Base-by-base conservation (phyloP, 1,284 basidiomycete species). In the Rhizopogon parksii region DNA sequence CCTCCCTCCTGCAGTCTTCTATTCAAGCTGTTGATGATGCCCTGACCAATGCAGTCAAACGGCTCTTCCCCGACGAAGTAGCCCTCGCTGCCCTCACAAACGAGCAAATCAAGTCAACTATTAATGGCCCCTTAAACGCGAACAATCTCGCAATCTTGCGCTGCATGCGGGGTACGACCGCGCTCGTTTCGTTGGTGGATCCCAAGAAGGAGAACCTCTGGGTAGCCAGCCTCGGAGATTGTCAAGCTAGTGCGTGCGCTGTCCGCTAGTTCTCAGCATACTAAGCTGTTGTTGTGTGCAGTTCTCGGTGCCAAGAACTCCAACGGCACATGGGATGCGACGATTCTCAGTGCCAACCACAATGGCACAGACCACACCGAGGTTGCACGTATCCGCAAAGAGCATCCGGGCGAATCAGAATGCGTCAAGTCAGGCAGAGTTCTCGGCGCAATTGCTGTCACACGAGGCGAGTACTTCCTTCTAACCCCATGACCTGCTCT, bases 151-250 rank as follows among this genome's bases (percentile, higher is more conserved):
- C 66, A 50, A 57, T 70, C 12, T 48, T 66, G 40, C 60, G 67
- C 14, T 60, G 62, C 49, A 67, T 70, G 67, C 60, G 64, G 21
- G 71, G 71, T 12, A 65, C 68, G 3, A 72, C 71, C 0, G 69
- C 62, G 1, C 55, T 71, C 7, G 50, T 71, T 15, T 58, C 66
- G 7, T 59, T 72, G 7, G 57, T 71, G 6, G 63, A 68, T 47
- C 62, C 68, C 0, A n/a, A 39, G 4, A 50, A 56, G 24, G 59
- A 66, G 35, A 62, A 67, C 47, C 48, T 71, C 7, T 72, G 69
- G 69, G 63, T 69, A 1, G 69, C 69, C 2, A 69, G 65, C 48
- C 56, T 71, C 27, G 70, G 70, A 12, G 70, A 72, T 57, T 71
- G 68, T 53, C 64, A 67, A 50, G 69, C 68, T 7, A 62, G 70